Conservation (phyloP, 2,329 filamentous ascomycete genomes). For the Ilyonectria destructans region DNA sequence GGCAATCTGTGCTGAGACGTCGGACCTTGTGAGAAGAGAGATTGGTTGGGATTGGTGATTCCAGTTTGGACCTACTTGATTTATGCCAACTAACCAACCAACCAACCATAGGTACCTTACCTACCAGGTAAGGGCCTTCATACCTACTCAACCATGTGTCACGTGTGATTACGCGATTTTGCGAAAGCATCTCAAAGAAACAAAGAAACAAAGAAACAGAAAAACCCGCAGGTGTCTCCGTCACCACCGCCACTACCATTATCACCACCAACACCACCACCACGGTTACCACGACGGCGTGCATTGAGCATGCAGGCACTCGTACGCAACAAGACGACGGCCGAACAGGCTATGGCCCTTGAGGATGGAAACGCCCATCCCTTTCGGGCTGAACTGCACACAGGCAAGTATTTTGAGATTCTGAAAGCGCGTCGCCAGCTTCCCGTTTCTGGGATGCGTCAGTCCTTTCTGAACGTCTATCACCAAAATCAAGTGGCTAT, state of each 20-base stretch:
- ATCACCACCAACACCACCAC: background rate
- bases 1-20: no score
- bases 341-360: background rate
- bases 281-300: background rate
- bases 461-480: background rate
- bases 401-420: background rate
- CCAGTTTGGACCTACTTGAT: no score
- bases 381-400: background rate
- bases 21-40: no score
- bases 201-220: background rate
- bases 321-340: background rate
- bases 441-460: background rate
- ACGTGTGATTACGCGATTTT: background rate
- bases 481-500: background rate
- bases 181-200: background rate
- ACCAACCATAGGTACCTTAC: no score
- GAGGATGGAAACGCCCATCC: conserved; percentile 1
- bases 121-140: no score
- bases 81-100: no score
- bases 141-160: background rate
- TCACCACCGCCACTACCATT: background rate
- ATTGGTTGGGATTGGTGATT: no score
- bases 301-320: background rate
- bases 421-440: background rate
- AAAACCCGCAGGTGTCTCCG: background rate